phyloP scores from a whole-genome alignment of 345 rosid species.

The Draba incana region DNA sequence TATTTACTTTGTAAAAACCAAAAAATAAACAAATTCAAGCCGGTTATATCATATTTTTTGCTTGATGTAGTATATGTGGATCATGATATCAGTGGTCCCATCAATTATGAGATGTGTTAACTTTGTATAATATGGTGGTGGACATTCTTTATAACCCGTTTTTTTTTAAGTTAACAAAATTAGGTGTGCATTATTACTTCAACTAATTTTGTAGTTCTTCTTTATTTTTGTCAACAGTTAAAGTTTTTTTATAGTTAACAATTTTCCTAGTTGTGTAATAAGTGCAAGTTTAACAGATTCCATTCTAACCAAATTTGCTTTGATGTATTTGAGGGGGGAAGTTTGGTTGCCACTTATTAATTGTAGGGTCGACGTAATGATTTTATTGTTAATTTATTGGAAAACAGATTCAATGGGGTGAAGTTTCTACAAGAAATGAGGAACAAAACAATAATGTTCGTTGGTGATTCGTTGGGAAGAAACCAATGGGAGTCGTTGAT shows the following conservation, averaged over 20 bases:
- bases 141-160: background rate
- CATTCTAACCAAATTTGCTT: background rate
- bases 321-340: background rate
- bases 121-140: background rate
- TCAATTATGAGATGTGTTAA: background rate
- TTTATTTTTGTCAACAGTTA: too few species aligned
- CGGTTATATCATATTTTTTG: background rate
- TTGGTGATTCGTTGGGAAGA: slow-evolving; percentile 88
- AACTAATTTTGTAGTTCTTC: background rate
- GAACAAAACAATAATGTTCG: slow-evolving; percentile 82
- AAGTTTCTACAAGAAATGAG: slow-evolving; percentile 69
- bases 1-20: background rate
- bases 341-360: background rate
- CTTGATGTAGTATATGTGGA: slow-evolving; percentile 1
- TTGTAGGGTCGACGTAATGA: too few species aligned
- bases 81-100: slow-evolving; percentile 22
- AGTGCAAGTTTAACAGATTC: slow-evolving; percentile 27
- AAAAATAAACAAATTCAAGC: slow-evolving; percentile 14
- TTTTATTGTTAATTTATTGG: background rate
- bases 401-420: slow-evolving; percentile 67
- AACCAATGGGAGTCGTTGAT: slow-evolving; percentile 95
- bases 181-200: background rate
- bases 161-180: background rate
- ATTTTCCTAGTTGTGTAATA: slow-evolving; percentile 17
- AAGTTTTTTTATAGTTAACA: background rate